Percentiles rank a stretch among this genome's conserved stretches.
These are phyloP conservation scores for Venturia asperata DNA, from an alignment of 2,329 filamentous ascomycete species.

Conservation along the genomic window DNA sequence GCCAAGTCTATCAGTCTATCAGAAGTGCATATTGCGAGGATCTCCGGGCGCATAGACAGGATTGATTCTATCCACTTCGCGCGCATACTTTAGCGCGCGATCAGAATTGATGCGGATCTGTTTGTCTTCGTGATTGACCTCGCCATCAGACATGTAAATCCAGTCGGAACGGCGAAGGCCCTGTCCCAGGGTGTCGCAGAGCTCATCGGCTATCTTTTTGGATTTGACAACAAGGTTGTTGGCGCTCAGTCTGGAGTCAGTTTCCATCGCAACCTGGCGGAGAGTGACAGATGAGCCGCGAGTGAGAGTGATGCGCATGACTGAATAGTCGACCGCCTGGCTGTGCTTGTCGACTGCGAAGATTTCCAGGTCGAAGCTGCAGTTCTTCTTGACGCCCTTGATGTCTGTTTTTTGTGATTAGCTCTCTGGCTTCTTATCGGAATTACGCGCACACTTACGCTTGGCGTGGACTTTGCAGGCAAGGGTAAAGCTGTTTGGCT, in stretches of 20 bases:
- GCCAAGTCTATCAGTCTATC: neutral
- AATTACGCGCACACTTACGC: neutral
- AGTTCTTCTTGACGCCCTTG: conserved; percentile 51
- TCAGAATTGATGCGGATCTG: conserved; percentile 10
- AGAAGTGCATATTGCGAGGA: neutral
- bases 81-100: conserved; percentile 5
- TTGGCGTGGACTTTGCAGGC: conserved; percentile 8
- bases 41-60: conserved; percentile 1
- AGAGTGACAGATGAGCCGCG: conserved; percentile 46
- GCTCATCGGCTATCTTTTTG: neutral
- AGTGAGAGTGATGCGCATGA: conserved; percentile 82
- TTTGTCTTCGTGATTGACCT: conserved; percentile 13
- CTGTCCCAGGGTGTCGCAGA: conserved; percentile 10
- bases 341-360: conserved; percentile 86
- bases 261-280: conserved; percentile 12
- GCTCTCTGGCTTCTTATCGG: neutral
- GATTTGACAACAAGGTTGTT: conserved; percentile 4
- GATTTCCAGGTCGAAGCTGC: conserved; percentile 80
- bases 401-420: conserved; percentile 6
- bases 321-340: conserved; percentile 65
- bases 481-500: conserved; percentile 9
- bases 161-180: conserved; percentile 8
- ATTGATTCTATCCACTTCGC: conserved; percentile 3
- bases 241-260: neutral
- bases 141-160: conserved; percentile 13